Base-by-base conservation (phyloP, 768 basidiomycete genomes). In the Russula compacta region DNA sequence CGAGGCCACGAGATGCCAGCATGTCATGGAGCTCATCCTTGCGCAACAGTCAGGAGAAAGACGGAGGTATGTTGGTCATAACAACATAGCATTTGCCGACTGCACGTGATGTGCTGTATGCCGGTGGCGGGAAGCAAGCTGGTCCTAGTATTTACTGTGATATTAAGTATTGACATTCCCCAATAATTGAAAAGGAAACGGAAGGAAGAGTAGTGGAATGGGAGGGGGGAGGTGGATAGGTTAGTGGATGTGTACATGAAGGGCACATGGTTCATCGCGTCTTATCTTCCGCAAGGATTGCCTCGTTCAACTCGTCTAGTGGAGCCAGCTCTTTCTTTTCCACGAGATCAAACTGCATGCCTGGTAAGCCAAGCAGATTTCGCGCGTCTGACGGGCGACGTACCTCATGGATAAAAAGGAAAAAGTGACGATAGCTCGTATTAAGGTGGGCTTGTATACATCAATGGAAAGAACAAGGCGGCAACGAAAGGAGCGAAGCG, bases 391-490 rank as follows among this genome's bases (percentile, higher is more conserved):
- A 42, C 6, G 10, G 32, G 15, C 7, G 35, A 71, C 80, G 44
- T 68, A 92, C 95, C 83, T 99, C 95, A 67, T 93, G 86, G 63
- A 98, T 84, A 71, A 98, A 98, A 46, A 98, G 78, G 77, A 98
- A 91, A 78, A 99, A 99, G 74, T 99, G 97, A 38, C 92, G 84
- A 73, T 99, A 98, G 71, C 93, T 95, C 14, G 97, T 99, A 72
- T 99, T 99, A 66, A 99, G 80, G 71, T 99, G 97, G 2, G 97
- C 97, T 98, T 29, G 48, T 51, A 11, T 49, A 43, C 21, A 36
- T 48, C 29, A 47, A 7, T 21, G 32, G 14, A 32, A 12, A n/a
- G 32, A 8, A 24, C 12, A 55, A 14, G 2, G 17, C 17, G 4
- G 53, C 52, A 44, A 47, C 19, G 17, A 19, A 19, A 33, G 0